Base-by-base conservation (phyloP, 1,284 basidiomycete species). In the Amylostereum areolatum region DNA sequence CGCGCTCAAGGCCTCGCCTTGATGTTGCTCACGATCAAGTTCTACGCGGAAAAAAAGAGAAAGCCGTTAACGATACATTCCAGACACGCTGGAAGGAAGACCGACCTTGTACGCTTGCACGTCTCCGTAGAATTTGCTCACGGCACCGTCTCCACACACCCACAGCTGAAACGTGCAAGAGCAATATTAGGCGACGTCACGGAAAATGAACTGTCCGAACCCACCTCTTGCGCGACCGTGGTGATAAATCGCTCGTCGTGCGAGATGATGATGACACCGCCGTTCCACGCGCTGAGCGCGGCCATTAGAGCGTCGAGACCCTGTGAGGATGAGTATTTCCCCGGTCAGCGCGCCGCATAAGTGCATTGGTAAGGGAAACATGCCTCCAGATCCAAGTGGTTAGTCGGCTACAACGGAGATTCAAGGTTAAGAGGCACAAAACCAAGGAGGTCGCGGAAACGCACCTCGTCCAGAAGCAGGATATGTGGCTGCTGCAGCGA, bases 201-300 rank as follows among this genome's bases (percentile, higher is more conserved):
- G 42, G 47, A 45, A 33, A 50, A 40, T 5, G 27, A 28, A 18
- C 24, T 47, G 31, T 18, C 18, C 18, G 18, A 3, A 50, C 70
- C 34, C 55, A 87, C 89, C 73, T 90, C 84, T 62, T 77, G 79
- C 2, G 87, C 87, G 12, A 91, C 87, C 29, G 78, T 85, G 29
- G 90, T 92, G 62, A 96, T 93, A 66, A 96, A 94, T 46, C 89
- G 73, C 64, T 94, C 91, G 76, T 97, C 94, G 80, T 97, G 94
- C 57, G 89, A 92, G 59, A 97, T 93, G 55, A 92, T 73, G 53
- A 94, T 91, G 7, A 94, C 92, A 47, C 96, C 97, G n/a, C 97
- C 97, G 61, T 97, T 97, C 92, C 92, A 99, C 12, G 72, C 73
- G 57, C 83, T 81, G 57, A 99, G 70, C 0, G 93, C 97, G 25